Evolutionary conservation across 2,329 filamentous ascomycete genomes (phyloP), one percentile per base, ranked within the genome.

Genomic region (Pochonia chlamydosporia): DNA sequence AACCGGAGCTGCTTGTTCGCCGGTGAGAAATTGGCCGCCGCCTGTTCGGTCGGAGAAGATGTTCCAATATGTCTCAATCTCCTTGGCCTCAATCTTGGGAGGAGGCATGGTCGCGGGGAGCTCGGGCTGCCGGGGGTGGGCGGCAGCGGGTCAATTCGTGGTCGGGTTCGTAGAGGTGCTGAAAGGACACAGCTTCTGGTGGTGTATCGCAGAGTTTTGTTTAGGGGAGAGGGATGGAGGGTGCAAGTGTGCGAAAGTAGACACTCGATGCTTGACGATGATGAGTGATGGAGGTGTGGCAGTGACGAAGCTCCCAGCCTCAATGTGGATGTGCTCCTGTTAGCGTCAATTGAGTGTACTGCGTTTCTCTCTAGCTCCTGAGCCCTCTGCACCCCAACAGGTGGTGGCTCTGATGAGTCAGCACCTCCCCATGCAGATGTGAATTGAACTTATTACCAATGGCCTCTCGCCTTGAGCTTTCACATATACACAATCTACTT

Each of bases 1-100:
- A 36, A 82, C 76, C 11, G 79, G 79, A 42, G 78, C 79, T 21
- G 79, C 79, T 59, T 79, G 75, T 59, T 82, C 79, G 61, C 79
- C 79, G 7, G 78, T 82, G 24, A 82, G 66, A 56, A 69, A 81
- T 63, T 81, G 74, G 52, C 74, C 75, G 55, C 78, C 79, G 60
- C 79, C 79, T 40, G 79, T 82, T 52, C 78, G 68, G 28, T 76
- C 69, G 46, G 75, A 67, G 62, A 82, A 82, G 64, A 82, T 82
- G 62, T 81, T 81, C 79, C 79, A 82, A 64, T 82, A 82, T 44
- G 79, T 82, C 57, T 82, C 79, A 57, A 82, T 79, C 64, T 82
- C 79, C 59, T 76, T 71, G 46, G 78, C 67, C 63, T 82, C 79
- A 63, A 82, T 82, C 62, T 78, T 76, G 60, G 78, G 78, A 56